A percentile compares a stretch with the other conserved stretches of the same genome.
These are phyloP conservation scores for Posidonia australis DNA, from an alignment of 106 monocot genomes.

Conservation along the genomic window DNA sequence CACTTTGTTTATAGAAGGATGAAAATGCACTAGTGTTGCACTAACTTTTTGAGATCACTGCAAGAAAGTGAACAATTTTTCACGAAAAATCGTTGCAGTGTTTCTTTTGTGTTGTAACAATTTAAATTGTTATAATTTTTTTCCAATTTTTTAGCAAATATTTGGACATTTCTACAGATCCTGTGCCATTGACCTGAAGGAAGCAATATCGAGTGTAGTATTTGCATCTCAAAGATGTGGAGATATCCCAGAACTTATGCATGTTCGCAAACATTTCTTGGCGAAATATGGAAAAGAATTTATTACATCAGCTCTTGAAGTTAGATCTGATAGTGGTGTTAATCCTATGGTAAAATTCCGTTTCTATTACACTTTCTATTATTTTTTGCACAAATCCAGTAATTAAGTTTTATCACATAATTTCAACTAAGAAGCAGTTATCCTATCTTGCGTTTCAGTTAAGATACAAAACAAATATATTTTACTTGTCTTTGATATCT, in stretches of 20 bases:
- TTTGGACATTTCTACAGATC: constrained; percentile 23
- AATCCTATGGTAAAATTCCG: constrained; percentile 42
- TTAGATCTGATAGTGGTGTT: constrained; percentile 78
- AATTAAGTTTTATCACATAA: neutral
- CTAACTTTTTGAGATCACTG: too few species aligned
- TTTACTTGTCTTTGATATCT: neutral
- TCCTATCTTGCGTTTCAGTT: too few species aligned
- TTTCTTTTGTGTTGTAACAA: too few species aligned
- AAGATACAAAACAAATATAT: neutral
- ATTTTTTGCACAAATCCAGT: too few species aligned
- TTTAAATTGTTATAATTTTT: neutral
- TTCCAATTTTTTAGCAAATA: neutral
- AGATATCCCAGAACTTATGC: constrained; percentile 74
- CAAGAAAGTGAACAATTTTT: too few species aligned
- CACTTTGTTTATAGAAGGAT: too few species aligned
- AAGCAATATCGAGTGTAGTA: constrained; percentile 75
- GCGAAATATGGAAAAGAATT: constrained; percentile 94
- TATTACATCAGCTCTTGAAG: constrained; percentile 50
- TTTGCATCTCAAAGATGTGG: constrained; percentile 91
- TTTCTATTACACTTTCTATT: neutral
- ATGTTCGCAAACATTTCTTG: constrained; percentile 58
- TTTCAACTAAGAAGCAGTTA: neutral
- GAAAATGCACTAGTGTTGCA: too few species aligned
- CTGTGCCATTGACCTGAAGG: constrained; percentile 85
- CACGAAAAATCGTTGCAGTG: too few species aligned